Percentiles rank a stretch among this genome's conserved stretches.
Conservation (phyloP, 164 flowering plant genomes). For the Taxillus chinensis region DNA sequence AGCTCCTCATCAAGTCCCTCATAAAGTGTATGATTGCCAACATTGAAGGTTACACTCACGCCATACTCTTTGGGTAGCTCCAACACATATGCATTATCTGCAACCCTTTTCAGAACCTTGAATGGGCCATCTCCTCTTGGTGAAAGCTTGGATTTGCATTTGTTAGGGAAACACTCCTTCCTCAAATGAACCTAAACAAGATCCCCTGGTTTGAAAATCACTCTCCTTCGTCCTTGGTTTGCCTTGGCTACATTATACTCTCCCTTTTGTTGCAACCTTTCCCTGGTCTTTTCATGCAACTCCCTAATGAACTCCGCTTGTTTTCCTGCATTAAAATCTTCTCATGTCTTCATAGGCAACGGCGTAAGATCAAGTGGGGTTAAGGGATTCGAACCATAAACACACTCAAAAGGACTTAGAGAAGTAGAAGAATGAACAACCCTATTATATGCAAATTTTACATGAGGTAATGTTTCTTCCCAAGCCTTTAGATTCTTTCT, state of each 20-base stretch:
- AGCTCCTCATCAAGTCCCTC: too few species aligned
- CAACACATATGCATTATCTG: neutral
- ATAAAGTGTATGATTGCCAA: neutral
- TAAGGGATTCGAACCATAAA: too few species aligned
- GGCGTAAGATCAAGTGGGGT: too few species aligned
- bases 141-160: neutral
- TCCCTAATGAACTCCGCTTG: neutral
- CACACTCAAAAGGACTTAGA: too few species aligned
- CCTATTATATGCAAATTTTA: neutral
- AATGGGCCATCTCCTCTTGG: slow-evolving; percentile 1
- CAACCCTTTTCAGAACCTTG: neutral
- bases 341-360: too few species aligned
- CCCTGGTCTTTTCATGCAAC: neutral
- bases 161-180: neutral
- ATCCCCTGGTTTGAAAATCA: neutral
- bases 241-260: neutral
- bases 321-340: too few species aligned
- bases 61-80: neutral
- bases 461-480: neutral
- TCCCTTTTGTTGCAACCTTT: neutral
- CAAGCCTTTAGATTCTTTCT: too few species aligned
- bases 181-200: neutral
- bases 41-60: neutral
- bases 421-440: neutral
- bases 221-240: neutral